A percentile compares a stretch with the other conserved stretches of the same genome.
Evolutionary conservation across 2,329 filamentous ascomycete species (phyloP).

Genomic region (Trichoderma sp.): DNA sequence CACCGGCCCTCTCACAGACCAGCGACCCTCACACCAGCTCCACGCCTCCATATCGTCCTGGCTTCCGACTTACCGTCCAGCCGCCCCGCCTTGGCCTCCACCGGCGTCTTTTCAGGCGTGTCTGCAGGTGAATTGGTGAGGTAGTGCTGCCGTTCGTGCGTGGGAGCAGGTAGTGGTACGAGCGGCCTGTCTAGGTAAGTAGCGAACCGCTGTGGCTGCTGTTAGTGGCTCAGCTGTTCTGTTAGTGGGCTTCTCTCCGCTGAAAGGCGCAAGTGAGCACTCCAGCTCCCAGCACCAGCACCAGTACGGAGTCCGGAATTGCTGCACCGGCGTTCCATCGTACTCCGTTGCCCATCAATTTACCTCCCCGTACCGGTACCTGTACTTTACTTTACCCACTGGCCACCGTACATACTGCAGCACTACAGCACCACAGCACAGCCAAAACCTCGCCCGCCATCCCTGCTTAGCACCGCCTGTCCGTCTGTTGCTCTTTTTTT

Average conservation of each 20-base stretch:
- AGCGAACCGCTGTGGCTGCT: not conserved
- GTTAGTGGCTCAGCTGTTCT: not conserved
- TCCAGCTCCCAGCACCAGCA: no score
- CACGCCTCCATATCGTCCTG: not conserved
- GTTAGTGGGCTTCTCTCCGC: no score
- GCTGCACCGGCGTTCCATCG: not conserved
- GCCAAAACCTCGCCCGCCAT: conserved; percentile 4
- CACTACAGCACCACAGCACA: not conserved
- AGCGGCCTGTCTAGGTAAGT: not conserved
- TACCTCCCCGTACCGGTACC: not conserved
- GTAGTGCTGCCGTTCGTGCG: not conserved
- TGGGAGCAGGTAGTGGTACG: not conserved
- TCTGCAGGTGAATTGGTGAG: no score
- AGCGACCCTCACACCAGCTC: not conserved
- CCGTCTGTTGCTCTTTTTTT: not conserved
- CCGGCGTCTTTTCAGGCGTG: not conserved
- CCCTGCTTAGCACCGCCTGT: not conserved
- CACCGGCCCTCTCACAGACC: not conserved
- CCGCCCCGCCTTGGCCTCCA: conserved; percentile 9
- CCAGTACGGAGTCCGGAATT: not conserved
- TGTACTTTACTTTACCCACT: not conserved
- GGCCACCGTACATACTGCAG: not conserved
- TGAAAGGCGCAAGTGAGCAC: no score
- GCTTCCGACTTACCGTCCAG: conserved; percentile 11
- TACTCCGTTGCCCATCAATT: not conserved